These are phyloP conservation scores for Quercus variabilis DNA, from an alignment of 306 rosid genomes.

Conservation along the genomic window DNA sequence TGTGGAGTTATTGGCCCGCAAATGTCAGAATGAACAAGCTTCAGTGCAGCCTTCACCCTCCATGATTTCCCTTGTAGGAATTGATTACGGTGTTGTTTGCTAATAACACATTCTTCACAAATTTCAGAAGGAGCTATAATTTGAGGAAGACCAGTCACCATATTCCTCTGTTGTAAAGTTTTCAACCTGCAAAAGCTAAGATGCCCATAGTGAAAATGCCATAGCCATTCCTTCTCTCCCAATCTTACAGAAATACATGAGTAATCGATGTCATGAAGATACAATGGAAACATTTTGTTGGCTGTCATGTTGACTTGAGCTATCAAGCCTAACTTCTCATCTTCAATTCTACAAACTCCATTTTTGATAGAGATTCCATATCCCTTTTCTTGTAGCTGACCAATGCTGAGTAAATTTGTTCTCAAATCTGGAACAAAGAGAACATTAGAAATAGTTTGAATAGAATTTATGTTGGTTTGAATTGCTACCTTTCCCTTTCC, in stretches of 20 bases:
- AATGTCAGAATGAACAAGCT: no score
- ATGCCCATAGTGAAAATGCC: no score
- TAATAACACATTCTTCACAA: background rate
- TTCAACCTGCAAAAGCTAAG: background rate
- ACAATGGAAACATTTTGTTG: no score
- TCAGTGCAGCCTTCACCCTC: no score
- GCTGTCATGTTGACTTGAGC: no score
- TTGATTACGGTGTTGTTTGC: no score
- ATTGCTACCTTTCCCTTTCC: slow-evolving; percentile 9
- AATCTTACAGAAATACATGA: no score
- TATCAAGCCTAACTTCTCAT: no score
- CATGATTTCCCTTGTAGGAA: no score
- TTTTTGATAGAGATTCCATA: background rate
- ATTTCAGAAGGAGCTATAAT: background rate
- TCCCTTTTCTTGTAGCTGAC: background rate
- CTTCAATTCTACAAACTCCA: no score
- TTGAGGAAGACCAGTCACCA: background rate
- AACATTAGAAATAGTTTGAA: background rate
- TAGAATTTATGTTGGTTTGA: background rate
- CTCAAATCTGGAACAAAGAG: background rate
- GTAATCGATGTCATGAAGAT: no score
- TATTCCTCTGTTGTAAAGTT: background rate
- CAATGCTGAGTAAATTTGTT: background rate
- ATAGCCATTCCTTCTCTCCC: no score
- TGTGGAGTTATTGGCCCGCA: background rate